Evolutionary conservation across 495 filamentous ascomycete genomes (phyloP), one percentile per base, ranked within the genome.

Genomic region (Neurospora sp.): DNA sequence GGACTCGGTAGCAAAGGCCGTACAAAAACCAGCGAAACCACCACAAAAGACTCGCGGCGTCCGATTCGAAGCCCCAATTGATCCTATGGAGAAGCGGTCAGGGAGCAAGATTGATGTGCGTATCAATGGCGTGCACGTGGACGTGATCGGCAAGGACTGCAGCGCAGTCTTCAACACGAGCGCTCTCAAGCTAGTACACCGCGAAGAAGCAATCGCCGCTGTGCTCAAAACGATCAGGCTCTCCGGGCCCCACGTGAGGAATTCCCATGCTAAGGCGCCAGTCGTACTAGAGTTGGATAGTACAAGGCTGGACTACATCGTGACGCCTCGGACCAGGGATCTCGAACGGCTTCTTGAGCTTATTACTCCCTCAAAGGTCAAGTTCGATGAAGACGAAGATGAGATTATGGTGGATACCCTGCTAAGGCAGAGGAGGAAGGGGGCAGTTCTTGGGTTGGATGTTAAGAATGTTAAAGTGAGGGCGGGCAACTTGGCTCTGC

Each of bases 341-440:
- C 83, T 99, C 3, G 91, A 92, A 75, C 87, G 90, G 61, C 86
- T 99, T 8, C 82, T 99, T 16, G 91, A 91, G 40, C 85, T 99
- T 31, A 90, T 98, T 61, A 97, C 92, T 11, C 96, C 96, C 0
- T 97, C 94, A 2, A 94, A 93, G 74, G 89, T 96, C 80, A 94
- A 93, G 75, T 98, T 96, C 77, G 94, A 96, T 71, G 88, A 92
- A 66, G 92, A 94, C 74, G 82, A 84, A 14, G 94, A 97, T 76
- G 96, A 98, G 77, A 97, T 99, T 73, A 89, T 99, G 83, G 85
- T 98, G 12, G 96, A 98, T 73, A 97, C 92, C 0, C 86, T 99
- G 3, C 83, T 98, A 31, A 87, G 92, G n/a, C 96, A 99, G 80
- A 85, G 96, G 71, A 88, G 89, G 76, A 94, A 98, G 79, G 96